Base-by-base conservation (phyloP, 306 rosid genomes). In the Cyamopsis tetragonoloba region DNA sequence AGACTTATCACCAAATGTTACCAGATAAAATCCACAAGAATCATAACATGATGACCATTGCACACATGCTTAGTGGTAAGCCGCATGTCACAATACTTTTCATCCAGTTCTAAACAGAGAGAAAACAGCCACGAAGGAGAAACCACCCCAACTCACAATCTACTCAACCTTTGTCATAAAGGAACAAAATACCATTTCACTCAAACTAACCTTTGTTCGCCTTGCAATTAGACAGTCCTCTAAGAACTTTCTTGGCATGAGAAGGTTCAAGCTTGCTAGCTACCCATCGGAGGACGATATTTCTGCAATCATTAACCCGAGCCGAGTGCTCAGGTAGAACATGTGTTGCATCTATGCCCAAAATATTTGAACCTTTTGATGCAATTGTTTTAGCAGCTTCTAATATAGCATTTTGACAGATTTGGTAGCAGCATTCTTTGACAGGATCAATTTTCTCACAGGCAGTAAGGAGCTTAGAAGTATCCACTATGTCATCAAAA, bases 201-300 rank as follows among this genome's bases (percentile, higher is more conserved):
- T 26, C 44, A 34, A 71, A 47, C 72, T 7, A 51, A 81, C 85
- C 85, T 87, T 90, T 90, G 81, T 88, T 93, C n/a, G 82, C 77
- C 1, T 90, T 86, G 88, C 99, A 93, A 83, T 83, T 90, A 43
- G 97, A 90, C 54, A 93, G 74, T 51, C 88, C 97, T 77, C 99
- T 81, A 20, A 93, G 96, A 80, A 88, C 80, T 55, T 88, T 85
- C 88, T 88, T 93, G 9, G 95, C 87, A 6, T 38, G 83, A 80
- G 87, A 69, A 62, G 95, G 90, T 57, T 77, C 72, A 65, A 93
- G 89, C 84, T 90, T 84, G 68, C 99, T 86, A 18, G 96, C 95
- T 49, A 93, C 79, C 99, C 99, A 93, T 28, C 95, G 85, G 6
- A 74, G 91, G 68, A 90, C 99, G 37, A 93, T 66, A 76, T 51